Percentiles rank a stretch among this genome's conserved stretches.
Evolutionary conservation across 805 yeast genomes (phyloP).

Genomic region (Candida michaelii): DNA sequence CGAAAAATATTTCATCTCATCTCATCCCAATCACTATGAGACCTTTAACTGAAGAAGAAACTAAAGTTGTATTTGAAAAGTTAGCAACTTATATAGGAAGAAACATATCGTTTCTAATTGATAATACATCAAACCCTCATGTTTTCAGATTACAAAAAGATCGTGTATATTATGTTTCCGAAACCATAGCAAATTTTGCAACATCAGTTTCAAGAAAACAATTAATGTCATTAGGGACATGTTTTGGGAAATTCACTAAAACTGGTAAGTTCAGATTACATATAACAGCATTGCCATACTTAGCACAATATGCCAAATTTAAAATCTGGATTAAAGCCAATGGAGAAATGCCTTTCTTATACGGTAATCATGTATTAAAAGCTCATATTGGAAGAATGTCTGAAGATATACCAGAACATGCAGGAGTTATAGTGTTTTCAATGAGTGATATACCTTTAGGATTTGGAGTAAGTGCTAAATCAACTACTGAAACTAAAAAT

Average conservation of each 20-base stretch:
- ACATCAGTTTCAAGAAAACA: slow-evolving; percentile 87
- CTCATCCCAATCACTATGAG: slow-evolving; percentile 56
- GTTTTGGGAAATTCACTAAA: slow-evolving; percentile 96
- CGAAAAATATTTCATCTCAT: slow-evolving; percentile 9
- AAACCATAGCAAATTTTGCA: slow-evolving; percentile 78
- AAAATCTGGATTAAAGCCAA: slow-evolving; percentile 95
- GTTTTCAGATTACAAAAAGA: slow-evolving; percentile 96
- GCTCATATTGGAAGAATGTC: slow-evolving; percentile 97
- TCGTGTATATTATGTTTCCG: slow-evolving; percentile 90
- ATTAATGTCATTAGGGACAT: slow-evolving; percentile 88
- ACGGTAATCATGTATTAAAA: slow-evolving; percentile 93
- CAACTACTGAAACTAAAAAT: slow-evolving; percentile 83
- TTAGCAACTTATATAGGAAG: slow-evolving; percentile 96
- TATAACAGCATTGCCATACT: slow-evolving; percentile 80
- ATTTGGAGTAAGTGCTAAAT: slow-evolving; percentile 91
- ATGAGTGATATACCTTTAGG: slow-evolving; percentile 94
- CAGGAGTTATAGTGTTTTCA: slow-evolving; percentile 87
- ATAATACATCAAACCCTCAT: slow-evolving; percentile 83
- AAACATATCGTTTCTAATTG: slow-evolving; percentile 84
- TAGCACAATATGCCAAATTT: slow-evolving; percentile 86
- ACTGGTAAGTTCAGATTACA: slow-evolving; percentile 95
- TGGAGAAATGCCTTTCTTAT: slow-evolving; percentile 97
- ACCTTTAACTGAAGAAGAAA: slow-evolving; percentile 94
- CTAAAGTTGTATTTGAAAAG: slow-evolving; percentile 93
- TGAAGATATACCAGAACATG: slow-evolving; percentile 97